Conservation (phyloP, 495 filamentous ascomycete species). For the Staphylotrichum tortipilum region DNA sequence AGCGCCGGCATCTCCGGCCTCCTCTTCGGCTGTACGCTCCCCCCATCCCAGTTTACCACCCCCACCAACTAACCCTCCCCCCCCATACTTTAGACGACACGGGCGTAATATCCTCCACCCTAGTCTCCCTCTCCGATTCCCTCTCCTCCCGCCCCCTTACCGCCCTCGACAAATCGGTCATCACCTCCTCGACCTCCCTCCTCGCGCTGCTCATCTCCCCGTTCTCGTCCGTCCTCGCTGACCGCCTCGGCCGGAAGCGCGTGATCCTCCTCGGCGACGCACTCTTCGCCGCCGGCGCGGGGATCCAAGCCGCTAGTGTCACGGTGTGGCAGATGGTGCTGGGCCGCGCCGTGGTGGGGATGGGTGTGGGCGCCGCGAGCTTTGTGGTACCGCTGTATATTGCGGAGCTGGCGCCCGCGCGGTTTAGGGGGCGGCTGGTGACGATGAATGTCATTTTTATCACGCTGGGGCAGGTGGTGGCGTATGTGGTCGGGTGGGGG, state of each 20-base stretch:
- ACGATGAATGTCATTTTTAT: slow-evolving; percentile 73
- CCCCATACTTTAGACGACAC: slow-evolving; percentile 54
- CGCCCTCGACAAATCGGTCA: slow-evolving; percentile 71
- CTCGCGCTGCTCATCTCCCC: slow-evolving; percentile 74
- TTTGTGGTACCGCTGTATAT: slow-evolving; percentile 81
- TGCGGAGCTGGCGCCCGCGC: slow-evolving; percentile 70
- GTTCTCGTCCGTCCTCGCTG: slow-evolving; percentile 64
- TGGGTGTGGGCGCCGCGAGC: slow-evolving; percentile 75
- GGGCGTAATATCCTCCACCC: slow-evolving; percentile 80
- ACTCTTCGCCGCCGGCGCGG: slow-evolving; percentile 67
- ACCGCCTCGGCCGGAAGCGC: slow-evolving; percentile 60
- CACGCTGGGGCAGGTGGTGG: slow-evolving; percentile 76
- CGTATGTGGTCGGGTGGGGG: slow-evolving; percentile 68
- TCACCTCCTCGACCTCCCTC: slow-evolving; percentile 74
- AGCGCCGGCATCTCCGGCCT: slow-evolving; percentile 79
- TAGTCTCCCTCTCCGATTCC: slow-evolving; percentile 68
- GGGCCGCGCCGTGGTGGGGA: slow-evolving; percentile 72
- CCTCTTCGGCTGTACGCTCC: slow-evolving; percentile 74
- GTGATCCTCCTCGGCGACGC: slow-evolving; percentile 74
- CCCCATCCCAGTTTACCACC: neutral
- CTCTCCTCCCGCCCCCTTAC: slow-evolving; percentile 60
- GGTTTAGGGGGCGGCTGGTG: slow-evolving; percentile 65
- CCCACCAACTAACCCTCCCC: slow-evolving; percentile 14
- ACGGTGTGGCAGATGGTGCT: slow-evolving; percentile 63
- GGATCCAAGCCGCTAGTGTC: slow-evolving; percentile 56